Percentiles rank a stretch among this genome's conserved stretches.
phyloP scores from a whole-genome alignment of 164 flowering plant species.

The Umbellularia californica region DNA sequence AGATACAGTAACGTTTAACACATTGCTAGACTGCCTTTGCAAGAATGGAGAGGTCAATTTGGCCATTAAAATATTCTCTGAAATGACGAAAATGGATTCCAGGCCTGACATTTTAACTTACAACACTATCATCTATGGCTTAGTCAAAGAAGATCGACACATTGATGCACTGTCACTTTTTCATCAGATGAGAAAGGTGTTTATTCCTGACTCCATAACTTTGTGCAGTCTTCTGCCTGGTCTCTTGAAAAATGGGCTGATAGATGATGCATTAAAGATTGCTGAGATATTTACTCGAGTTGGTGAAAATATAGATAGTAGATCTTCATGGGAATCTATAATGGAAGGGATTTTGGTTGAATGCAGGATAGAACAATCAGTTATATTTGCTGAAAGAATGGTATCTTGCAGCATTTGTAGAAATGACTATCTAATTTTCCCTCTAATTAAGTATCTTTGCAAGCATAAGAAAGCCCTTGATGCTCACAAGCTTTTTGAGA shows the following conservation, averaged over 20 bases:
- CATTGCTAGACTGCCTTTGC: conserved; percentile 33
- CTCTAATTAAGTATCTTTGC: conserved; percentile 49
- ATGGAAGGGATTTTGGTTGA: conserved; percentile 50
- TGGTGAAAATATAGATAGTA: conserved; percentile 18
- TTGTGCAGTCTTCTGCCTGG: conserved; percentile 72
- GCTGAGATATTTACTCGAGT: conserved; percentile 28
- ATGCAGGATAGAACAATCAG: conserved; percentile 44
- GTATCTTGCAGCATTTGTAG: conserved; percentile 38
- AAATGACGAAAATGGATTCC: conserved; percentile 51
- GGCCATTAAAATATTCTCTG: conserved; percentile 55
- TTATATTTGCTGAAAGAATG: conserved; percentile 51
- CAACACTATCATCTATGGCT: conserved; percentile 74
- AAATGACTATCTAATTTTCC: conserved; percentile 50
- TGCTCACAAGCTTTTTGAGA: conserved; percentile 49
- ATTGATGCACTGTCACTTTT: conserved; percentile 70
- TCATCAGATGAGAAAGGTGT: conserved; percentile 74
- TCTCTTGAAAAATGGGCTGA: conserved; percentile 44
- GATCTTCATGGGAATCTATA: conserved; percentile 58
- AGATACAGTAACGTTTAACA: conserved; percentile 33
- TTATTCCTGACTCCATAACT: conserved; percentile 66
- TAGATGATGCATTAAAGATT: conserved; percentile 60
- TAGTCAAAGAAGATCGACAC: conserved; percentile 48
- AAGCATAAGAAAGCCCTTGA: conserved; percentile 41
- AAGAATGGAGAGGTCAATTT: conserved; percentile 54
- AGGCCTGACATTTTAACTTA: conserved; percentile 74